A percentile compares a stretch with the other conserved stretches of the same genome.
phyloP scores from a whole-genome alignment of 306 rosid genomes.

The Erythrophleum fordii region DNA sequence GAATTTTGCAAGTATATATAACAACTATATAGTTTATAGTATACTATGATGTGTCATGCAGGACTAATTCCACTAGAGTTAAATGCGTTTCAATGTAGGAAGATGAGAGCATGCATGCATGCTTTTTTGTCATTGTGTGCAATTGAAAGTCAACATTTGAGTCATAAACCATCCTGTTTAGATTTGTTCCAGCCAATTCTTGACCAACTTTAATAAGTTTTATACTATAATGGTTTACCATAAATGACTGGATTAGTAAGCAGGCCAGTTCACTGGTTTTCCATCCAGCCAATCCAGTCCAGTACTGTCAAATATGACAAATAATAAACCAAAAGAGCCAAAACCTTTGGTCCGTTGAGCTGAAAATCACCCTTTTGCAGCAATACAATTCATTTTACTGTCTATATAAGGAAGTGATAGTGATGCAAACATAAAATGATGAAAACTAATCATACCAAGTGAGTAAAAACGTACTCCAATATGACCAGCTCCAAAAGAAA shows the following conservation, averaged over 20 bases:
- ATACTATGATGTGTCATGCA: neutral
- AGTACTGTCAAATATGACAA: neutral
- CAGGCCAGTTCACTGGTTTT: neutral
- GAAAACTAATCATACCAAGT: conserved; percentile 69
- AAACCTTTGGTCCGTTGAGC: neutral
- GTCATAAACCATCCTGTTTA: neutral
- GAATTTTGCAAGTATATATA: neutral
- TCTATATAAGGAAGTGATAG: neutral
- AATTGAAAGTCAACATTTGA: neutral
- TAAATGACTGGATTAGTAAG: neutral
- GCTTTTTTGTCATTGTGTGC: neutral
- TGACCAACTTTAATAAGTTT: neutral
- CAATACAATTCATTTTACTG: neutral
- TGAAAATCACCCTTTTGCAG: conserved; percentile 3
- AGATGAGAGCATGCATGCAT: conserved; percentile 9
- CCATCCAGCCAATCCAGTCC: neutral
- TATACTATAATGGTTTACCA: neutral
- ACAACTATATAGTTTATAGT: neutral
- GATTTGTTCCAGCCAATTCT: neutral
- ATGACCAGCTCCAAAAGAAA: conserved; percentile 98
- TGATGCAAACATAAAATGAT: conserved; percentile 34
- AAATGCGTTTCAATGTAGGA: neutral
- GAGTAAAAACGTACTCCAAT: conserved; percentile 96
- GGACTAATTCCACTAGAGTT: neutral
- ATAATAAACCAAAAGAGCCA: conserved; percentile 12